These are phyloP conservation scores for Cryptococcus sp. DNA, from an alignment of 1,284 basidiomycete species.

Conservation along the genomic window DNA sequence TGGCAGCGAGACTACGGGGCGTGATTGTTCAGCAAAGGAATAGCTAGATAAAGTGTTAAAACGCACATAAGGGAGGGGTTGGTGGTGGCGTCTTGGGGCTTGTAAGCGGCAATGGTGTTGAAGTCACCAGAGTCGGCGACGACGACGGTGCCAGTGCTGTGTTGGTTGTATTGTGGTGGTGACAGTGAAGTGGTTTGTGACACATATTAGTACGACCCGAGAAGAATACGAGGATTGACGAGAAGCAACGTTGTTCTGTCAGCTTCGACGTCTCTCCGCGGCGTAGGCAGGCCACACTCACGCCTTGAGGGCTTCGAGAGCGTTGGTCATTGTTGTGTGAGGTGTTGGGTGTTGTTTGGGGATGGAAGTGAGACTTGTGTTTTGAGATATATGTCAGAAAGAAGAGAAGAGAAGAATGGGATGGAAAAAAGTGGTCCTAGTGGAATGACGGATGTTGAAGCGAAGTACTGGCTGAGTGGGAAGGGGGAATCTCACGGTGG, in stretches of 20 bases:
- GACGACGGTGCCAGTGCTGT: constrained; percentile 79
- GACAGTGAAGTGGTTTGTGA: constrained; percentile 7
- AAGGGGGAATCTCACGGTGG: too few species aligned
- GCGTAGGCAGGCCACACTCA: constrained; percentile 11
- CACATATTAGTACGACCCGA: neutral
- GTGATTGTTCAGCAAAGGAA: neutral
- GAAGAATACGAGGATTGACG: neutral
- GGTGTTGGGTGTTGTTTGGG: neutral
- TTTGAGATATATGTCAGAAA: neutral
- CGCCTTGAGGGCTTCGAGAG: constrained; percentile 66
- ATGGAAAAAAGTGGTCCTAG: constrained; percentile 4
- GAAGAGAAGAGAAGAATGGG: constrained; percentile 8
- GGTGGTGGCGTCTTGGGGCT: constrained; percentile 91
- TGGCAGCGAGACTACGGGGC: constrained; percentile 69
- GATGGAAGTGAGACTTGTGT: constrained; percentile 61
- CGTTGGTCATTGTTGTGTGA: constrained; percentile 67
- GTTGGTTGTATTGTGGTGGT: neutral
- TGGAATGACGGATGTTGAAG: neutral
- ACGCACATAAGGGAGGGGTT: constrained; percentile 75
- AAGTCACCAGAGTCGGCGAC: constrained; percentile 84
- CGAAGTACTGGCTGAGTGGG: too few species aligned
- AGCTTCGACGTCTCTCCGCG: neutral
- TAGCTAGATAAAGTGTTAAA: neutral
- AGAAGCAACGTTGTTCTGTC: neutral
- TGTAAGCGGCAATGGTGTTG: constrained; percentile 77